A percentile compares a stretch with the other conserved stretches of the same genome.
Evolutionary conservation across 108 stramenopile genomes (phyloP).

Genomic region (Hondaea fermentalgiana): DNA sequence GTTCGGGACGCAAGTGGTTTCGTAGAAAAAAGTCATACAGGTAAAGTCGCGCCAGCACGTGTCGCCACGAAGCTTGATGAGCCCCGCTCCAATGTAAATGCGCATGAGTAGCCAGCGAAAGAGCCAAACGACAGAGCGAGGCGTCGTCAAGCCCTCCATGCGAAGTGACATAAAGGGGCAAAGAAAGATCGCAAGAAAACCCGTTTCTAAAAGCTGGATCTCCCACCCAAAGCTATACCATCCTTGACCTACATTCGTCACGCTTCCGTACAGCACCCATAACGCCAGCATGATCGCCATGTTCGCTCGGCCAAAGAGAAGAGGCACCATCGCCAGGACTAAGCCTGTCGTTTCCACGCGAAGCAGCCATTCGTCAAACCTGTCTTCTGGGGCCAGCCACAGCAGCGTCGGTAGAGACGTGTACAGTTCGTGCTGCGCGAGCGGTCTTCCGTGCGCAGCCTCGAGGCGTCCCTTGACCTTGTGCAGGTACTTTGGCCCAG

Average conservation of each 20-base stretch:
- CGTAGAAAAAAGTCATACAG: conserved; percentile 65
- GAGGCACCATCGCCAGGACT: conserved; percentile 26
- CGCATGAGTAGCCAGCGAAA: conserved; percentile 71
- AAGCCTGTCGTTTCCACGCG: conserved; percentile 29
- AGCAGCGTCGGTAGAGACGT: conserved; percentile 8
- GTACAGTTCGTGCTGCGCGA: neutral
- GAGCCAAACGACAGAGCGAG: conserved; percentile 53
- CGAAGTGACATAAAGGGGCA: conserved; percentile 45
- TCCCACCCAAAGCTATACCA: conserved; percentile 73
- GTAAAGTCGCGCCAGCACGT: conserved; percentile 64
- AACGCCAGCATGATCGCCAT: conserved; percentile 37
- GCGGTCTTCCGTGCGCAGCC: neutral
- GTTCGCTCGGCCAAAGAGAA: conserved; percentile 46
- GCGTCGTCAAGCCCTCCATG: conserved; percentile 25
- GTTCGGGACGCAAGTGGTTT: conserved; percentile 69
- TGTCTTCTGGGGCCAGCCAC: conserved; percentile 28
- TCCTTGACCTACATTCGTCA: conserved; percentile 59
- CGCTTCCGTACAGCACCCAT: conserved; percentile 61
- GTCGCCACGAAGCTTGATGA: conserved; percentile 71
- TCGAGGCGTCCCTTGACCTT: neutral
- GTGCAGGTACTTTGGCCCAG: conserved; percentile 31
- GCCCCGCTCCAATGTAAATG: conserved; percentile 65
- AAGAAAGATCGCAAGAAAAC: conserved; percentile 66
- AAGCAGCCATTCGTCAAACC: conserved; percentile 31
- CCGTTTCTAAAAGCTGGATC: conserved; percentile 64